These are phyloP conservation scores for Nemophila menziesii DNA, from an alignment of 257 asterid genomes.

Conservation along the genomic window DNA sequence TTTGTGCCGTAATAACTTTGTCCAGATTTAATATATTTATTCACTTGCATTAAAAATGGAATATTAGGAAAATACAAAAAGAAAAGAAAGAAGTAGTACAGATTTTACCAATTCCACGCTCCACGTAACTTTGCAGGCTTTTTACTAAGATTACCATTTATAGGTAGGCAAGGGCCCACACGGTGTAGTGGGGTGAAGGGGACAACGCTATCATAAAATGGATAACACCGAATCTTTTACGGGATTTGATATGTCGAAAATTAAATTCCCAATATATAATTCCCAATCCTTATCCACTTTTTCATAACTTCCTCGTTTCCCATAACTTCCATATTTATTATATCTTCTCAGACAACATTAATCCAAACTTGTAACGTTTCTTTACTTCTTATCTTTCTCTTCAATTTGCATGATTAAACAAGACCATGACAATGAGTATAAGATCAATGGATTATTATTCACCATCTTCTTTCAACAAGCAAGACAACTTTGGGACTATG, in stretches of 20 bases:
- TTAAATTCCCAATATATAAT: not conserved
- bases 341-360: not conserved
- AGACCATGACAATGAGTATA: constrained; percentile 8
- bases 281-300: constrained; percentile 16
- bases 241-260: not conserved
- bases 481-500: constrained; percentile 31
- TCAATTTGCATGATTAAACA: constrained; percentile 16
- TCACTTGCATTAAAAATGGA: too few species aligned
- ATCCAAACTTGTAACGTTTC: not conserved
- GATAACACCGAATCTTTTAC: constrained; percentile 26
- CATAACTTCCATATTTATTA: not conserved
- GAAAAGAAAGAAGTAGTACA: too few species aligned
- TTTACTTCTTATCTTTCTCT: too few species aligned
- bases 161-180: not conserved
- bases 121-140: too few species aligned
- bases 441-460: constrained; percentile 19
- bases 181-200: constrained; percentile 3
- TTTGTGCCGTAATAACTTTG: too few species aligned
- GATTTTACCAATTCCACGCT: too few species aligned
- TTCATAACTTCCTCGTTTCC: not conserved
- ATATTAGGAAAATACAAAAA: too few species aligned
- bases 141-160: not conserved
- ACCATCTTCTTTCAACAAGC: constrained; percentile 15
- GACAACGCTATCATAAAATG: not conserved
- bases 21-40: too few species aligned